Base-by-base conservation (phyloP, 352 stramenopile genomes). In the Elongisporangium undulatum region DNA sequence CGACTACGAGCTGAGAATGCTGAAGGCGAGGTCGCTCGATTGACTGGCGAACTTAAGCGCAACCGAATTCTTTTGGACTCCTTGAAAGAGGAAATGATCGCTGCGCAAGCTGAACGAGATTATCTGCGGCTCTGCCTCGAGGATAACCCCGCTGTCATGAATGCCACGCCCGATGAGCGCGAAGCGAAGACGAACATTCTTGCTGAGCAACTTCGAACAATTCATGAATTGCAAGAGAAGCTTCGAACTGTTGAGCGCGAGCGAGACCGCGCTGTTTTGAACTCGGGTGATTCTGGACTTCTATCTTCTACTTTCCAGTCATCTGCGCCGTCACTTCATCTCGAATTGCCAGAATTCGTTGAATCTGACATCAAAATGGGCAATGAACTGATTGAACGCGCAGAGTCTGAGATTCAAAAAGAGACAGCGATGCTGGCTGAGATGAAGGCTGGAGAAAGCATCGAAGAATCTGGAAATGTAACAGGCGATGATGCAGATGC, bases 1-100 rank as follows among this genome's bases (percentile, higher is more conserved):
- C 86, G 82, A 10, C 72, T 63, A 1, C 82, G 86, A 16, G 84
- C 86, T 3, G 86, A 95, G 59, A 91, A 74, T 45, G 86, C 86
- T 13, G 86, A 95, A 58, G 82, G 72, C n/a, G 86, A 95, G 58
- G 84, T 95, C 9, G 66, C 70, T 51, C 77, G 86, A 17, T 63
- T 95, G 22, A 92, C 79, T 1, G 68, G 69, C 9, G 86, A 95
- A 45, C 54, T 93, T 4, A 95, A 95, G 71, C 82, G 86, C 34
- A 81, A 77, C 50, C 87, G 88, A 38, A 87, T 66, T 1, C 84
- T 92, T 55, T 72, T 93, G 49, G 86, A 95, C 51, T 72, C 84
- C n/a, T 62, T 94, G 56, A 92, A 81, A 51, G 81, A 92, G 63
- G 83, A 95, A 56, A 89, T 92, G 82, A 89, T 95, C n/a, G 76